These are phyloP conservation scores for Puya raimondii DNA, from an alignment of 176 grass and related monocot genomes.

Conservation along the genomic window DNA sequence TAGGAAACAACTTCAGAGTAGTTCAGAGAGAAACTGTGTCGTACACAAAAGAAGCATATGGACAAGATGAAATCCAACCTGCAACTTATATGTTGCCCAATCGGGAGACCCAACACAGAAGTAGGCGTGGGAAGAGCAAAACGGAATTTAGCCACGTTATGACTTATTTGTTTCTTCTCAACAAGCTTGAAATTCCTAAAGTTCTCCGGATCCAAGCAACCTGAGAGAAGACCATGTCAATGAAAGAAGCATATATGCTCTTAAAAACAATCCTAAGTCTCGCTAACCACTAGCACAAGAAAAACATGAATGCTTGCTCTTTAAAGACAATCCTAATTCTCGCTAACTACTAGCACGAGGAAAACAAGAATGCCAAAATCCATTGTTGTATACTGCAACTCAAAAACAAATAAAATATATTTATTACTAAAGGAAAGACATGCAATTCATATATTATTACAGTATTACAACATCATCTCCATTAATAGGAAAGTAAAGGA, in stretches of 20 bases:
- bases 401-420: no score
- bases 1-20: neutral
- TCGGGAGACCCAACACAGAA: slow-evolving; percentile 71
- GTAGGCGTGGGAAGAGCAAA: slow-evolving; percentile 68
- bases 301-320: neutral
- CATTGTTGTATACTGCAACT: no score
- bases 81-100: slow-evolving; percentile 98
- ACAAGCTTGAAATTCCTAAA: slow-evolving; percentile 86
- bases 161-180: slow-evolving; percentile 76
- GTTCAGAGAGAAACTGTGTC: neutral
- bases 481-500: no score
- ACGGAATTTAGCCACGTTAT: slow-evolving; percentile 86
- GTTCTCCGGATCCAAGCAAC: slow-evolving; percentile 76
- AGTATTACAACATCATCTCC: no score
- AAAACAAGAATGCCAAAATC: neutral
- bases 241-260: neutral
- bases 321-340: neutral
- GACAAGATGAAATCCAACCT: slow-evolving; percentile 29
- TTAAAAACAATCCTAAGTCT: neutral
- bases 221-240: slow-evolving; percentile 15
- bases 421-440: no score
- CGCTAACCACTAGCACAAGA: neutral
- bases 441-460: no score
- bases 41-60: neutral
- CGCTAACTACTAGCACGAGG: neutral